phyloP scores from a whole-genome alignment of 495 filamentous ascomycete genomes.

The Sphaerosporella brunnea region DNA sequence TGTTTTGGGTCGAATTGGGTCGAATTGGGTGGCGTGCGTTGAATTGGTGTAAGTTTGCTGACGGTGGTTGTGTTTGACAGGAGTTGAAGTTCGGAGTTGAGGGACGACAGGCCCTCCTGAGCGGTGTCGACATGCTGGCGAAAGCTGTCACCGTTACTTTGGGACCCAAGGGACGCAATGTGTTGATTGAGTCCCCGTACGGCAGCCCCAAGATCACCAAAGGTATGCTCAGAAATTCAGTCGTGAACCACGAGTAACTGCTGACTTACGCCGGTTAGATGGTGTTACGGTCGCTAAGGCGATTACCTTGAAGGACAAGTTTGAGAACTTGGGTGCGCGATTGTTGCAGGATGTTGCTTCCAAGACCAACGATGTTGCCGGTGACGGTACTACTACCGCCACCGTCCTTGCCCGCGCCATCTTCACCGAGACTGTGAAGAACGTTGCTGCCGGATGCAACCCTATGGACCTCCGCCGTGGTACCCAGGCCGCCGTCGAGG shows the following conservation, averaged over 20 bases:
- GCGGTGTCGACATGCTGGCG: constrained; percentile 90
- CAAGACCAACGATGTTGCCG: constrained; percentile 97
- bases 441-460: constrained; percentile 97
- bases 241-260: not conserved
- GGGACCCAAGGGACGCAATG: constrained; percentile 94
- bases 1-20: no score
- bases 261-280: constrained; percentile 11
- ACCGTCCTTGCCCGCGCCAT: constrained; percentile 95
- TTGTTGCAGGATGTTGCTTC: constrained; percentile 94
- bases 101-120: constrained; percentile 68
- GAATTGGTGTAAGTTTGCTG: no score
- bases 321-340: constrained; percentile 95
- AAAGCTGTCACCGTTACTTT: constrained; percentile 93
- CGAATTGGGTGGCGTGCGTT: no score
- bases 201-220: constrained; percentile 99
- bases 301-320: constrained; percentile 91
- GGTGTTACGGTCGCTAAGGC: constrained; percentile 34
- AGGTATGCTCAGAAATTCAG: no score
- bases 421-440: constrained; percentile 99
- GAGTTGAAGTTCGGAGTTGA: constrained; percentile 98
- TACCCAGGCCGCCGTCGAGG: constrained; percentile 88
- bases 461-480: constrained; percentile 96
- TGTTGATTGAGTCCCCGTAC: constrained; percentile 91
- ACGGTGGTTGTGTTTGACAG: no score
- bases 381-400: constrained; percentile 95